These are phyloP conservation scores for Melanomma pulvis-pyrius DNA, from an alignment of 495 filamentous ascomycete genomes.

Conservation along the genomic window DNA sequence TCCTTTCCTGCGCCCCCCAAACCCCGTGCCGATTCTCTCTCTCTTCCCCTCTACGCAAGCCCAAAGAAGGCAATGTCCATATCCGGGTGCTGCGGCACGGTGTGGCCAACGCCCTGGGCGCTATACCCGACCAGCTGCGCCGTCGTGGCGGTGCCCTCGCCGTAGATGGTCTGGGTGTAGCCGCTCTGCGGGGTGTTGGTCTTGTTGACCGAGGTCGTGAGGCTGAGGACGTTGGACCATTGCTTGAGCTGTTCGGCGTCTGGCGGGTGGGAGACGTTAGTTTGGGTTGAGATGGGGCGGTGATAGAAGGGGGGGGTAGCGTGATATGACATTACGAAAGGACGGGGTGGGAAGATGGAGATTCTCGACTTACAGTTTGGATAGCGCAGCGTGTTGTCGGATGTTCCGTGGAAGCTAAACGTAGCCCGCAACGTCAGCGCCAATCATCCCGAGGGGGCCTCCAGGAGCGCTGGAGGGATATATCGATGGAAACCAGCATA, in stretches of 20 bases:
- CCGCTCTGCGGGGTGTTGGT: constrained; percentile 36
- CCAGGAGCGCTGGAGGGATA: too few relatives aligned
- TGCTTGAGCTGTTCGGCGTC: constrained; percentile 53
- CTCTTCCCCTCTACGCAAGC: background rate
- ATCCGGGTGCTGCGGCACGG: constrained; percentile 39
- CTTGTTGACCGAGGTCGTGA: constrained; percentile 9
- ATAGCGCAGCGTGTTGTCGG: constrained; percentile 54
- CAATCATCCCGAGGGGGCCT: too few relatives aligned
- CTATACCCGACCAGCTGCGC: constrained; percentile 43
- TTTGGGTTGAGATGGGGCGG: background rate
- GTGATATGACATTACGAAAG: background rate
- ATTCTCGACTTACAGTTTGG: constrained; percentile 48
- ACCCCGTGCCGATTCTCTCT: too few relatives aligned
- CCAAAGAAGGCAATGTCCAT: constrained; percentile 27
- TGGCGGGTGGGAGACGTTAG: constrained; percentile 33
- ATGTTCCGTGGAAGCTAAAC: constrained; percentile 51
- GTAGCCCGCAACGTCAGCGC: too few relatives aligned
- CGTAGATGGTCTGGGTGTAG: constrained; percentile 56
- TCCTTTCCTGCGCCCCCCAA: too few relatives aligned
- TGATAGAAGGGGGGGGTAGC: background rate
- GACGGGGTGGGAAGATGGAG: background rate
- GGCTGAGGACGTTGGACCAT: constrained; percentile 57
- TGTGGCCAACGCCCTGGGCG: constrained; percentile 54
- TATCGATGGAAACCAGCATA: too few relatives aligned
- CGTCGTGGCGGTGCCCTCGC: constrained; percentile 45